Evolutionary conservation across 2,329 filamentous ascomycete species (phyloP).

Genomic region (Calycina herbarum): DNA sequence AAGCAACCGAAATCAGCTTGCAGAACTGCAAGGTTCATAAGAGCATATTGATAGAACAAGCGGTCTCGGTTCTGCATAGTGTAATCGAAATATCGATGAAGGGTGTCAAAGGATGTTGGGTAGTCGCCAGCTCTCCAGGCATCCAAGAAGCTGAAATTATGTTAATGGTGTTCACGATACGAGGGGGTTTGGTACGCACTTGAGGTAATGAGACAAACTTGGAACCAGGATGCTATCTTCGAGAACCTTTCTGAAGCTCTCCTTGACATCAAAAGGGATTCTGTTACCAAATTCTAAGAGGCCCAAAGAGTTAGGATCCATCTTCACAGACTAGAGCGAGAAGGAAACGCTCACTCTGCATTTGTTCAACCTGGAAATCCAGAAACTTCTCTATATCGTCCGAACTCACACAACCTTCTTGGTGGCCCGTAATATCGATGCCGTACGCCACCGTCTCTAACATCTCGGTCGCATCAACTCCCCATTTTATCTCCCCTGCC

Average conservation of each 20-base stretch:
- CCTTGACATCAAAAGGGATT: slow-evolving; percentile 71
- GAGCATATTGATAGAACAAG: slow-evolving; percentile 88
- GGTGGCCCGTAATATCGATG: slow-evolving; percentile 18
- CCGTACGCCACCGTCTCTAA: slow-evolving; percentile 36
- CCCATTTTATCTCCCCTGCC: slow-evolving; percentile 51
- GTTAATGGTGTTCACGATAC: slow-evolving; percentile 19
- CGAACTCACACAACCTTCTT: slow-evolving; percentile 58
- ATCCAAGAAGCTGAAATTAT: slow-evolving; percentile 70
- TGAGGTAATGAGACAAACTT: slow-evolving; percentile 74
- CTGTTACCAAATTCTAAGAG: slow-evolving; percentile 69
- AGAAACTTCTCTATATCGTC: slow-evolving; percentile 80
- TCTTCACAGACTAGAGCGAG: background rate
- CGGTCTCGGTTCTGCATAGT: slow-evolving; percentile 84
- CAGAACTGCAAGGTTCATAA: slow-evolving; percentile 89
- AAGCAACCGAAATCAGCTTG: slow-evolving; percentile 95
- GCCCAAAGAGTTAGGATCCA: slow-evolving; percentile 25
- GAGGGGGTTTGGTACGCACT: slow-evolving; percentile 44
- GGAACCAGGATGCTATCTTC: slow-evolving; percentile 67
- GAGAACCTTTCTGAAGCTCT: slow-evolving; percentile 69
- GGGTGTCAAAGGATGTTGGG: slow-evolving; percentile 81
- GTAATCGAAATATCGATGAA: slow-evolving; percentile 97
- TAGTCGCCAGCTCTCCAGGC: slow-evolving; percentile 91
- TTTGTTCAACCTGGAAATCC: slow-evolving; percentile 83
- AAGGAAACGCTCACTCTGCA: slow-evolving; percentile 65
- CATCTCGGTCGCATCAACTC: slow-evolving; percentile 46